Base-by-base conservation (phyloP, 2,329 filamentous ascomycete species). In the Neophaeococcomyces aloes region DNA sequence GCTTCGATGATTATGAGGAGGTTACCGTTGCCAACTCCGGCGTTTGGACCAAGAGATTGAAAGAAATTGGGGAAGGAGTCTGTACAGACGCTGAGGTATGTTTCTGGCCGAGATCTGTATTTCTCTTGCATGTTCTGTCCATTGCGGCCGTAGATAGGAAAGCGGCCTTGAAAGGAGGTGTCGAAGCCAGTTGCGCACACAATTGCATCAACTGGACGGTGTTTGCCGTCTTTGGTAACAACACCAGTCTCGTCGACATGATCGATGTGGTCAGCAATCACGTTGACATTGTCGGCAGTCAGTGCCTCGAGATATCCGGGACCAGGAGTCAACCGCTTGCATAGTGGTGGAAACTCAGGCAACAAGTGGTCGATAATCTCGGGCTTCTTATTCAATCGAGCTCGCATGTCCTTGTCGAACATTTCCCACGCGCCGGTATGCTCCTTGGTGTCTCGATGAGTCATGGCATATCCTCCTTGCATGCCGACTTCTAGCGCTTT, bases 291-390 rank as follows among this genome's bases (percentile, higher is more conserved):
- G 27, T 62, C 57, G 1, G 48, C 48, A 35, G 31, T 50, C 53
- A 29, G 47, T 30, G 37, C 56, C 38, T 18, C 46, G 18, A 15
- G 59, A 44, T 70, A 71, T 1, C 66, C 66, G 1, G 65, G 62
- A 1, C 66, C 68, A 0, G 67, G 68, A 1, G 66, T 69, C 13
- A 69, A 55, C 11, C 67, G 63, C 36, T 66, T 61, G 47, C 67
- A 69, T 7, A 60, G 57, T 6, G 64, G 60, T 4, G 62, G 59
- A 35, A 66, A 69, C 3, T 59, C 51, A 2, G 67, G 66, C 2
- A 68, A 50, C 1, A 70, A 52, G 47, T 65, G 29, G 14, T 61
- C 57, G 8, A 57, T 35, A 0, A 65, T 49, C 18, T 61, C 61
- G 1, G 59, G 60, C 42, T 62, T 64, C 13, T 57, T 59, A 3